Percentiles rank a stretch among this genome's conserved stretches.
Evolutionary conservation across 2,329 filamentous ascomycete genomes (phyloP).

Genomic region (Madurella fahalii): DNA sequence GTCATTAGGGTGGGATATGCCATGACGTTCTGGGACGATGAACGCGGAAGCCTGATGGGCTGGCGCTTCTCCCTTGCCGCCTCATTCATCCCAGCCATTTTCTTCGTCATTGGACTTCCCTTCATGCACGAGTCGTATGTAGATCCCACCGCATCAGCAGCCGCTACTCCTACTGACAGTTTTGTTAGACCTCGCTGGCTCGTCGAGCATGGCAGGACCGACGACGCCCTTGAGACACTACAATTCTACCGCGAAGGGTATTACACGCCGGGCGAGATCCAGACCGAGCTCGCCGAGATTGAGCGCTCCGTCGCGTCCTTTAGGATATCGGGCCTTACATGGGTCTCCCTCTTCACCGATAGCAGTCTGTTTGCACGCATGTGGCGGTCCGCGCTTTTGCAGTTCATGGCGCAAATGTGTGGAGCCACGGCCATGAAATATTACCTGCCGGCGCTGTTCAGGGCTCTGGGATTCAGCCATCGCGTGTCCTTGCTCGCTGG

Average conservation of each 20-base stretch:
- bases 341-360: constrained; percentile 48
- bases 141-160: neutral
- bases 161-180: neutral
- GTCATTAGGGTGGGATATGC: constrained; percentile 50
- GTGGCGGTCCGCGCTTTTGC: constrained; percentile 53
- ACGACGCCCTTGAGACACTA: constrained; percentile 42
- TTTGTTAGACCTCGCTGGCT: constrained; percentile 51
- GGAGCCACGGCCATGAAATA: constrained; percentile 59
- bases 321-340: constrained; percentile 34
- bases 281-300: constrained; percentile 45
- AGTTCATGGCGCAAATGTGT: constrained; percentile 59
- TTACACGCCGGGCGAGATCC: constrained; percentile 34
- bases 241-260: constrained; percentile 47
- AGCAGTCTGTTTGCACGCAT: constrained; percentile 46
- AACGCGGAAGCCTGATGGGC: constrained; percentile 41
- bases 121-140: constrained; percentile 53
- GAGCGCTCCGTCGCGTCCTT: constrained; percentile 39
- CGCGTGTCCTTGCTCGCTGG: constrained; percentile 49
- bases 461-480: constrained; percentile 45
- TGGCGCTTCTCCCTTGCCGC: constrained; percentile 52
- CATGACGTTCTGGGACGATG: constrained; percentile 49
- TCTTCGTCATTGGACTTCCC: constrained; percentile 48
- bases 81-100: constrained; percentile 46
- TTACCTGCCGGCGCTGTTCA: constrained; percentile 52
- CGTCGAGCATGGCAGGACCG: constrained; percentile 44